Base-by-base conservation (phyloP, 805 yeast genomes). In the Millerago galiae region DNA sequence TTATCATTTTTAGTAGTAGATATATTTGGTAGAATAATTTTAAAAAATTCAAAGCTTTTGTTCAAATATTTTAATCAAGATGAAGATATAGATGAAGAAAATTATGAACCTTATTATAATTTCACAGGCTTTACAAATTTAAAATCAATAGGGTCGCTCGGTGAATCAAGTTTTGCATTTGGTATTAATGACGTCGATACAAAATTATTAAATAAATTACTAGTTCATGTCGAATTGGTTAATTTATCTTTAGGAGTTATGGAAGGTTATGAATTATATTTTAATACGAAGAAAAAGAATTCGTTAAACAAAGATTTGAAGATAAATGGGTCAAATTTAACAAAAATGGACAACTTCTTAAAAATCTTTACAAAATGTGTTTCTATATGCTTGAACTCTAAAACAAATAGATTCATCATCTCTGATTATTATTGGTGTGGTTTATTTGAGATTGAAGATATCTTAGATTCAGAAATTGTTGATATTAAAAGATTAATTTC, bases 261-360 rank as follows among this genome's bases (percentile, higher is more conserved):
- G 11, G 61, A 57, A 44, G 61, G 61, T 10, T 57, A 57, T 43
- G 59, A 54, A 40, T 14, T 55, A 10, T 51, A 43, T n/a, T 52
- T 55, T 32, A 44, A 54, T 10, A 32, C 52, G 8, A 33, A 38
- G 14, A 52, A 49, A 44, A 37, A 35, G 16, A 50, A 44, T 26
- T 48, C 43, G 17, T 26, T 10, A 12, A 27, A 42, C 13, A 24
- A 29, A 1, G 27, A 35, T 6, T 42, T 42, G 5, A 46, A 33
- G 14, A 42, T 55, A 4, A 34, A 30, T 4, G 60, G 60, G 2
- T 27, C 55, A 1, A 50, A 51, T 11, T 43, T 38, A 27, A 55
- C 60, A 7, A 57, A 57, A 37, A 41, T 47, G 12, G 46, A 47
- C 34, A 57, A 57, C 36, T 57, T 57, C 43, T 27, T 53, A 8